Evolutionary conservation across 2,329 filamentous ascomycete genomes (phyloP).

Genomic region (Purpureocillium lavendulum): DNA sequence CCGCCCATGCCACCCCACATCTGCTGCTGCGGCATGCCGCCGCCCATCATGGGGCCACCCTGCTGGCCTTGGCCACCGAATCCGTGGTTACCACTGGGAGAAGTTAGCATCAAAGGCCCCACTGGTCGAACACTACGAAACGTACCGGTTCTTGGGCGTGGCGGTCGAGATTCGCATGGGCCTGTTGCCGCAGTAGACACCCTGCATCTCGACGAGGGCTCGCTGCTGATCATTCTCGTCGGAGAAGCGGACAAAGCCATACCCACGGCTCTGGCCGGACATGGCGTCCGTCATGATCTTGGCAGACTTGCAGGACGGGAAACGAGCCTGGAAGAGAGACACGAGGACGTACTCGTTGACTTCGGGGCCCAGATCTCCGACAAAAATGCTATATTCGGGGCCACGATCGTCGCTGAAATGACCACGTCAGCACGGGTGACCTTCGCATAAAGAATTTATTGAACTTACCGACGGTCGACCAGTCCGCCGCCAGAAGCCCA

Average conservation of each 20-base stretch:
- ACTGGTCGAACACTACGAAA: not conserved
- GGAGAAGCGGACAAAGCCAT: conserved; percentile 95
- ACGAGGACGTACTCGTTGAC: conserved; percentile 98
- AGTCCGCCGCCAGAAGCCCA: conserved; percentile 97
- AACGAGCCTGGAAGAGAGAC: conserved; percentile 92
- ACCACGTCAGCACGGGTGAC: not conserved
- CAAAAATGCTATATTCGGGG: conserved; percentile 95
- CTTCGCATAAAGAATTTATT: not conserved
- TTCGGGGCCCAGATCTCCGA: conserved; percentile 93
- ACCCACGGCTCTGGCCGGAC: conserved; percentile 93
- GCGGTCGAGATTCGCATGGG: conserved; percentile 98
- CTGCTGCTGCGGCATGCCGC: conserved; percentile 36
- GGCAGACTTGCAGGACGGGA: conserved; percentile 95
- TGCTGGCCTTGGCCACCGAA: conserved; percentile 31
- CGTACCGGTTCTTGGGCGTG: conserved; percentile 82
- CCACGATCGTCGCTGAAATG: conserved; percentile 75
- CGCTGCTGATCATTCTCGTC: conserved; percentile 95
- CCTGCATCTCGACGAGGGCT: conserved; percentile 95
- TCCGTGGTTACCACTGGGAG: conserved; percentile 26
- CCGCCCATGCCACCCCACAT: conserved; percentile 28
- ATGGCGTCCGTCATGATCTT: conserved; percentile 99
- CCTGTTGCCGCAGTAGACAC: conserved; percentile 96
- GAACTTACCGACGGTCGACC: conserved; percentile 74
- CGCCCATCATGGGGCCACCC: conserved; percentile 36
- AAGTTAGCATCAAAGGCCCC: conserved; percentile 3